Evolutionary conservation across 768 basidiomycete genomes (phyloP), one percentile per base, ranked within the genome.

Genomic region (Termitomyces sp.): DNA sequence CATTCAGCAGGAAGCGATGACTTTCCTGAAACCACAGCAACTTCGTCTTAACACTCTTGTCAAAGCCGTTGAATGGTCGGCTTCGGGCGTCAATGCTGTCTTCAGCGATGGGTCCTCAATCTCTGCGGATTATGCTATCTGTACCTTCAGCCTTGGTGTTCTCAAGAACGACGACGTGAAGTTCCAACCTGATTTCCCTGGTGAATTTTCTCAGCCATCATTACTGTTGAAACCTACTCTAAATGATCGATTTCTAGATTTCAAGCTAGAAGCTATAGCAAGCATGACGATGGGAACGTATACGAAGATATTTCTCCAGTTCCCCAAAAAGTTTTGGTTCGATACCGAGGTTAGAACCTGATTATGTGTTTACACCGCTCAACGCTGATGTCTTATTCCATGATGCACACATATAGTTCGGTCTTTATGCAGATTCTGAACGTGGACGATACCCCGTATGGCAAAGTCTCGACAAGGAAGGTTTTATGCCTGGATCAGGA

Each of bases 91-190:
- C n/a, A 70, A 66, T 0, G 80, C 88, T 33, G 72, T 72, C 11
- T 72, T 85, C 24, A 59, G 67, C 1, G 69, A 76, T 56, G 84
- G 82, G 1, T 60, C 68, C 28, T 70, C 49, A 3, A 63, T 87
- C 24, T 71, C 67, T 13, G 85, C 77, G n/a, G 80, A 86, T 52
- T 83, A 85, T 64, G 84, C 80, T 1, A 64, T 89, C 36, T 81
- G 80, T 59, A 88, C 87, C 0, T 88, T 88, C 69, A 87, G 86
- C 59, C 65, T 86, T 1, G 87, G 87, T 0, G 87, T 89, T 9
- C 71, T 89, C 55, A 87, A 89, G 69, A 74, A 85, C 56, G 71
- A 77, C 30, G 85, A 87, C 57, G 81, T 88, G 3, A 57, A 55
- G 5, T 88, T 86, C 60, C 64, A 76, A 41, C 87, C 87, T 1